Percentiles rank a stretch among this genome's conserved stretches.
These are phyloP conservation scores for Ogataea nonfermentans DNA, from an alignment of 805 yeast genomes.

Conservation along the genomic window DNA sequence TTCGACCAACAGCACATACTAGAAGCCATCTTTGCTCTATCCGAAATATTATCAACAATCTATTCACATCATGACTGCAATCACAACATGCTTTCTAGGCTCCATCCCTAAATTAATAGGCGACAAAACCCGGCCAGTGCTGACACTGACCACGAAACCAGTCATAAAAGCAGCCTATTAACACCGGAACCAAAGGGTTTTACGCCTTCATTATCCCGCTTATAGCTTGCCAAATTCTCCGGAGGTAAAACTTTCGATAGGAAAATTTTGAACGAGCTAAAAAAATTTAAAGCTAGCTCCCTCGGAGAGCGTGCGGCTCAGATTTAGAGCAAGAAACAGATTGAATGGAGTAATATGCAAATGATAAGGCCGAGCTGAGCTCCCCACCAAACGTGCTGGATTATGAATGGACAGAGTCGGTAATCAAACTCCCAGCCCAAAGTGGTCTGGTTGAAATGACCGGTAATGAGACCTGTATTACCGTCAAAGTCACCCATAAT, in stretches of 20 bases:
- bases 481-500: conserved; percentile 98
- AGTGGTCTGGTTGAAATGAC: conserved; percentile 48
- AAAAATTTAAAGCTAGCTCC: neutral
- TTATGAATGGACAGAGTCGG: conserved; percentile 72
- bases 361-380: conserved; percentile 54
- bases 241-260: conserved; percentile 34
- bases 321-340: conserved; percentile 15
- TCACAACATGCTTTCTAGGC: conserved; percentile 12
- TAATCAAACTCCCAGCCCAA: conserved; percentile 65
- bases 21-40: conserved; percentile 31
- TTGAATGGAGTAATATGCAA: conserved; percentile 39
- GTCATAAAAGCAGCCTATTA: neutral
- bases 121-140: conserved; percentile 19
- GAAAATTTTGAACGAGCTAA: conserved; percentile 10
- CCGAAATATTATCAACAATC: conserved; percentile 29
- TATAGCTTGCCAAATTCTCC: conserved; percentile 27
- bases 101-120: conserved; percentile 36
- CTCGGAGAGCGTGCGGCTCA: conserved; percentile 8
- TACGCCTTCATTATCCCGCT: conserved; percentile 13
- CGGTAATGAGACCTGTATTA: conserved; percentile 80
- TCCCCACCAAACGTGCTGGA: conserved; percentile 97
- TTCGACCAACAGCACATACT: conserved; percentile 27
- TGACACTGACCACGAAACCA: neutral
- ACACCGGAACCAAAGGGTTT: conserved; percentile 1
- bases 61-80: conserved; percentile 23